Evolutionary conservation across 257 asterid species (phyloP), one percentile per base, ranked within the genome.

Genomic region (Coffea canephora): DNA sequence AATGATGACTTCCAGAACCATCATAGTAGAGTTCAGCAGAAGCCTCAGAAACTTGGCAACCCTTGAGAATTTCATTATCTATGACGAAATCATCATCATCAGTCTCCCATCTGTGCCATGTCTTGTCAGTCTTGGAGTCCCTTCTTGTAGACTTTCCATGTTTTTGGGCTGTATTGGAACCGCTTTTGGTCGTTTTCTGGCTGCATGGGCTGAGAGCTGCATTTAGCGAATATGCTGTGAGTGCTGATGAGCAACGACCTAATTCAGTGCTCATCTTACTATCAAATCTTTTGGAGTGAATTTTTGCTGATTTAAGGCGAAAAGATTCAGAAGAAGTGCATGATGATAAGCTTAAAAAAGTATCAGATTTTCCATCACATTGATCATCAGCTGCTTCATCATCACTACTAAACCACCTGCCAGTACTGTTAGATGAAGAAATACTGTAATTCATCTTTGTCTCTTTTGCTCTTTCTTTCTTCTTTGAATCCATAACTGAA

Each of bases 261-360:
- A 55, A 54, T 65, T 84, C 84, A 43, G 79, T 81, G 80, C 78
- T 79, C 49, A 74, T 80, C 82, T 83, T 79, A 39, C 79, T 79
- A 1, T 88, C 82, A 45, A 15, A 57, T 25, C 77, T 78, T 41
- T 21, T 73, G 25, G 80, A 31, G 39, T 54, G 74, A 49, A 69
- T 71, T 46, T 78, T 71, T 62, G 84, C 82, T 27, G 54, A 69
- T 72, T 78, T 89, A 69, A 64, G 85, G 65, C 81, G 88, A 68
- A 88, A 86, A 36, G 95, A 89, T 77, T 92, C 95, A 19, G 87
- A 87, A 79, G 93, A 92, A 83, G 43, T 39, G 43, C 80, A 45
- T 4, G 95, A 84, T 36, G 93, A 88, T 10, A 88, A 76, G 88
- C 94, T 90, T 81, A 88, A 85, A 43, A 87, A 79, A 0, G 87